Evolutionary conservation across 257 asterid species (phyloP), one percentile per base, ranked within the genome.

Genomic region (Apocynum venetum): DNA sequence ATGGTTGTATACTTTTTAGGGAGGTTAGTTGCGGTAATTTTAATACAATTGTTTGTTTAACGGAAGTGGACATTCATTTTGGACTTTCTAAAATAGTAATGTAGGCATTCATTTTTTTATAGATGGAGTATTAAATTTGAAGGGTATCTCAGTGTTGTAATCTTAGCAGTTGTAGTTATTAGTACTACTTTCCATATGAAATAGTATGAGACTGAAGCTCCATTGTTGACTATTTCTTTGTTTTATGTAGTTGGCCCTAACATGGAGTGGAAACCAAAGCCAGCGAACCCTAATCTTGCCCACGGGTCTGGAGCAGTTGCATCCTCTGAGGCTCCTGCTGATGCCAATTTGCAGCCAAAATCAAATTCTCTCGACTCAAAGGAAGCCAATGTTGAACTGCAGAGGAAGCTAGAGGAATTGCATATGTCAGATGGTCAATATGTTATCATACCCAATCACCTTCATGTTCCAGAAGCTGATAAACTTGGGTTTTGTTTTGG

Each of bases 401-500:
- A 87, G 84, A 86, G 77, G 85, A 91, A 92, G 85, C 83, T 94
- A 41, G 91, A 88, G 82, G 90, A 85, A 65, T 57, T 85, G 0
- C 91, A 84, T 81, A 80, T 94, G 76, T 89, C 94, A 74, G 92
- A 84, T 70, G 85, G 86, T 53, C 88, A 88, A 77, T 93, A 89
- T 84, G 98, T 94, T 79, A 87, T 91, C 81, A 88, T 94, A 35
- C 98, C 98, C 20, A 84, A 82, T 81, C 97, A 94, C 79, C 90
- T 92, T 52, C 98, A 94, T 82, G 94, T 91, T 51, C 97, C 97
- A 70, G 93, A 89, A 77, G 87, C 88, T 80, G 93, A 89, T 77
- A 92, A 92, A 74, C 97, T 94, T 79, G 96, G 97, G 78, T 94
- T 94, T 78, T 84, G 93, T 83, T 94, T 94, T 86, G 98, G 98